These are phyloP conservation scores for Cadophora sp. DNA, from an alignment of 2,329 filamentous ascomycete genomes.

Conservation along the genomic window DNA sequence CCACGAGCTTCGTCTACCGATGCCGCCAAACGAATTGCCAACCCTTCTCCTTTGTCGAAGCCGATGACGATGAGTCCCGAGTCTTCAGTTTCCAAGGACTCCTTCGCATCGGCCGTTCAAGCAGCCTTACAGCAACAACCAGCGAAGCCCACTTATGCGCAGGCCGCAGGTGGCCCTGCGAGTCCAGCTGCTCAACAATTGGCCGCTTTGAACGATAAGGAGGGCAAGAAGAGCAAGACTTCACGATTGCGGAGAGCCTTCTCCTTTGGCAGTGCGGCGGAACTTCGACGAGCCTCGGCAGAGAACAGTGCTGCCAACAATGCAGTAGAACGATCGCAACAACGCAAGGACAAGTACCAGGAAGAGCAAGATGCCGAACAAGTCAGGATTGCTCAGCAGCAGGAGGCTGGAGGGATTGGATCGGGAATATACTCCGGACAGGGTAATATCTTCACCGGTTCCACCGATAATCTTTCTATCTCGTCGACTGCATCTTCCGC, in stretches of 20 bases:
- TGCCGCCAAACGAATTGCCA: constrained; percentile 67
- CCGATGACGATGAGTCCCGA: constrained; percentile 69
- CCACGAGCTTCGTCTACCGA: constrained; percentile 65
- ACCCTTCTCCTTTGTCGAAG: constrained; percentile 77
- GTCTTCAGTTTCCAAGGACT: constrained; percentile 51
- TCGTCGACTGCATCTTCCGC: constrained; percentile 90
- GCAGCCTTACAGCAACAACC: constrained; percentile 43
- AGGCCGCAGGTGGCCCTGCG: constrained; percentile 44
- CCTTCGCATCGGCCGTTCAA: constrained; percentile 47
- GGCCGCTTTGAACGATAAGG: constrained; percentile 85
- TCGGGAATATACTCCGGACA: constrained; percentile 91
- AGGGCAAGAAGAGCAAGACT: constrained; percentile 81
- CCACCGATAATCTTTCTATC: constrained; percentile 93
- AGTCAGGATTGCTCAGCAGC: constrained; percentile 86
- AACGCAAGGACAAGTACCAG: constrained; percentile 68
- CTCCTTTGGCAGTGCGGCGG: constrained; percentile 94
- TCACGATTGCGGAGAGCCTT: constrained; percentile 88
- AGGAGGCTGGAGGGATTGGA: constrained; percentile 91
- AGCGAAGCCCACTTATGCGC: constrained; percentile 42
- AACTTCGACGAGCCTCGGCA: constrained; percentile 78
- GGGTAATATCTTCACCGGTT: constrained; percentile 84
- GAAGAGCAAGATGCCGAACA: constrained; percentile 84
- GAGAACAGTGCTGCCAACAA: constrained; percentile 59
- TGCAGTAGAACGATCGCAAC: constrained; percentile 57
- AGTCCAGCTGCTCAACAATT: constrained; percentile 81